Conservation (phyloP, 345 rosid genomes). For the Moricandia moricandioides region DNA sequence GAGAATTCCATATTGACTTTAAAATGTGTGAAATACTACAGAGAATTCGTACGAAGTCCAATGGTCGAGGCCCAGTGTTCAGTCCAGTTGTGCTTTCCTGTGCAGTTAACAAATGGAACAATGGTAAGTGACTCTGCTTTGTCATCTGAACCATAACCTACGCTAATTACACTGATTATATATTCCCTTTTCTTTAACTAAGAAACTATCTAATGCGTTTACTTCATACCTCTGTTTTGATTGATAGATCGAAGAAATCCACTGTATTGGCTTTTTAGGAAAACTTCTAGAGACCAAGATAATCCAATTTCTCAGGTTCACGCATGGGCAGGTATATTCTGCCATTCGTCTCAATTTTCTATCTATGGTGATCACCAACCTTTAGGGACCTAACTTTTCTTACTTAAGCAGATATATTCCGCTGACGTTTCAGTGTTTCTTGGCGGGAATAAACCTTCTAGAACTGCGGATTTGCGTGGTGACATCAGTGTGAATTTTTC, state of each 20-base stretch:
- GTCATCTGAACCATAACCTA: constrained; percentile 7
- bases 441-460: constrained; percentile 83
- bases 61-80: constrained; percentile 95
- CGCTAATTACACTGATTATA: neutral
- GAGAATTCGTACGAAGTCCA: constrained; percentile 81
- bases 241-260: constrained; percentile 77
- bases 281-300: constrained; percentile 85
- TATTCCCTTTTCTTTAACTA: neutral
- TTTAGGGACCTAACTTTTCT: constrained; percentile 20
- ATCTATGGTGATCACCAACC: constrained; percentile 17
- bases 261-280: constrained; percentile 65
- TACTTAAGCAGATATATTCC: constrained; percentile 63
- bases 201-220: neutral
- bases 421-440: constrained; percentile 81
- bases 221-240: constrained; percentile 17
- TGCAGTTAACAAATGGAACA: constrained; percentile 69
- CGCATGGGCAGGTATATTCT: constrained; percentile 75
- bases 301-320: constrained; percentile 82
- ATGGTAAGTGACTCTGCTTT: constrained; percentile 51
- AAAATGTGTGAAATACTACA: constrained; percentile 39
- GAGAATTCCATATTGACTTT: constrained; percentile 4
- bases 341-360: constrained; percentile 4
- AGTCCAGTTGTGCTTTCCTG: constrained; percentile 90
- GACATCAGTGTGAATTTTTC: constrained; percentile 82
- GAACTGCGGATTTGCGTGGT: constrained; percentile 81